Percentiles rank a stretch among this genome's conserved stretches.
Conservation (phyloP, 805 yeast genomes). For the Maudiozyma turicensis region DNA sequence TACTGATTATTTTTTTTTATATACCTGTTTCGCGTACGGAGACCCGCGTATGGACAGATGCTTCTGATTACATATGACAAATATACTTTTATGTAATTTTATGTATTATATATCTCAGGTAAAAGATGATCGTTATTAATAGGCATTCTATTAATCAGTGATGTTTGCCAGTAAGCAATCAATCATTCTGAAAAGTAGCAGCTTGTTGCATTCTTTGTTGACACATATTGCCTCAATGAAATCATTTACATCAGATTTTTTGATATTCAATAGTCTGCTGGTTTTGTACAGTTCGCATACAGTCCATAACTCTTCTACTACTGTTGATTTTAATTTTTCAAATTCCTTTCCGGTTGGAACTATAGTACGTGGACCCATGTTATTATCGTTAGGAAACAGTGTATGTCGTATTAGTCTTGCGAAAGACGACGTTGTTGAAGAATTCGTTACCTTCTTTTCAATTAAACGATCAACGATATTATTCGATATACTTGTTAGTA, state of each 20-base stretch:
- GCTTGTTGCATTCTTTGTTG: conserved; percentile 34
- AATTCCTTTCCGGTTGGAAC: conserved; percentile 36
- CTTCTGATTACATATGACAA: too few relatives aligned
- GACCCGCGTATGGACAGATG: too few relatives aligned
- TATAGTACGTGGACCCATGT: conserved; percentile 39
- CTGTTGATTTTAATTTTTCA: conserved; percentile 21
- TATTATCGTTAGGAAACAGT: conserved; percentile 36
- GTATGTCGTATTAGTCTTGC: background rate
- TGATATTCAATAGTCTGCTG: conserved; percentile 13
- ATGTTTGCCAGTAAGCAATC: conserved; percentile 33
- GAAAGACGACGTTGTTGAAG: background rate
- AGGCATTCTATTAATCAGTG: background rate
- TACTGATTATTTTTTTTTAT: too few relatives aligned
- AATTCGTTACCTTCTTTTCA: conserved; percentile 30
- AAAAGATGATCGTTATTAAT: too few relatives aligned
- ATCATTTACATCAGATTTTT: conserved; percentile 15
- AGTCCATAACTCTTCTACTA: conserved; percentile 20
- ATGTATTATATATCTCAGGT: too few relatives aligned
- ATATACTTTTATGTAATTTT: too few relatives aligned
- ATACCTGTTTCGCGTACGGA: too few relatives aligned
- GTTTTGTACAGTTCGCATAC: conserved; percentile 12
- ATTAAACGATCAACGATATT: conserved; percentile 18
- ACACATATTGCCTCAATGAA: conserved; percentile 29
- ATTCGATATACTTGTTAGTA: background rate
- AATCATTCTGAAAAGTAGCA: conserved; percentile 33